Base-by-base conservation (phyloP, 192 early-diverging fungal genomes). In the Podila verticillata region DNA sequence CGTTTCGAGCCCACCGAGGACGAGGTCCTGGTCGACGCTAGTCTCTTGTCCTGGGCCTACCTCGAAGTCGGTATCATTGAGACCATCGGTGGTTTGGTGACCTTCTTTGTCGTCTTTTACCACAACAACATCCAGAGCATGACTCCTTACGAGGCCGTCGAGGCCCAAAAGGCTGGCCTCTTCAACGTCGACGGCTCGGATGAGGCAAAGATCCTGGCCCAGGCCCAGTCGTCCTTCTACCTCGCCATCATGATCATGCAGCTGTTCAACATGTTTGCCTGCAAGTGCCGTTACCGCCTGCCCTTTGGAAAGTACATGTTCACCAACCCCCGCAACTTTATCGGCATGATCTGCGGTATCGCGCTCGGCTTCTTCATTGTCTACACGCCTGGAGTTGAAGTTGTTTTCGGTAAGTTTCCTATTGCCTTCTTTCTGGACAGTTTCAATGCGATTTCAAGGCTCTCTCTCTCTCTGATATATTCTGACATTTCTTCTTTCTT, bases 231-330 rank as follows among this genome's bases (percentile, higher is more conserved):
- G 13, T 88, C 86, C 20, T 89, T 88, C 64, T 96, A 95, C 78
- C 83, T 94, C 12, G 85, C 87, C 30, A 85, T 99, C 26, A 85
- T 96, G 87, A 91, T 96, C 77, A 86, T 91, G 84, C 97, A 99
- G 77, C 90, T 94, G 66, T 97, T 96, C 88, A 99, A 99, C 86
- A 73, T 96, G 87, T 98, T 99, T 80, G 93, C 93, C 22, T 94
- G 92, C 86, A 99, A 98, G 88, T 91, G 92, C 49, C 79, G 92
- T 17, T 85, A 92, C 61, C 83, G 87, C 7, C 68, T 95, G 66
- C 95, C 95, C 22, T 91, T 96, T 73, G 93, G 94, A 10, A 82
- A 71, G 68, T 92, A 92, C 81, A 93, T 95, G 87, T 93, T 96
- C 84, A 81, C 88, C 35, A 99, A 99, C 89, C 70, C 68, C 24